Conservation (phyloP, 139 green algal species). For the Monoraphidium neglectum region DNA sequence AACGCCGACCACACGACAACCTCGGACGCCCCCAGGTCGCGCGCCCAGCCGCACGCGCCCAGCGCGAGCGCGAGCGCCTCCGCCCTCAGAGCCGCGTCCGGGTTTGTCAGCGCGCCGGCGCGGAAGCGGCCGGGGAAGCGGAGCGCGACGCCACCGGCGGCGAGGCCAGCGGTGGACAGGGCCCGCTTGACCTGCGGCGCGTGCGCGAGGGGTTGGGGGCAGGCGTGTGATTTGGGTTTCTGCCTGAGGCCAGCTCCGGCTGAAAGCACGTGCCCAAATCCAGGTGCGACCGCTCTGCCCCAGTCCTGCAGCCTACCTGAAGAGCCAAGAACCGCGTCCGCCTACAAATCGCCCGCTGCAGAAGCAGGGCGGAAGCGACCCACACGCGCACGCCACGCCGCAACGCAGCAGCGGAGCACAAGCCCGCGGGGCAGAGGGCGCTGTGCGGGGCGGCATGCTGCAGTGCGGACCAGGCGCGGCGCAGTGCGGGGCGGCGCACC, state of each 20-base stretch:
- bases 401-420: too few relatives aligned
- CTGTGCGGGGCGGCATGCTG: too few relatives aligned
- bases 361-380: too few relatives aligned
- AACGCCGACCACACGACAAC: constrained; percentile 57
- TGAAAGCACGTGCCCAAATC: neutral
- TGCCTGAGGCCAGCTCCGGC: neutral
- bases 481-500: neutral
- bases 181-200: constrained; percentile 20
- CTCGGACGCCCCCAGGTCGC: constrained; percentile 39
- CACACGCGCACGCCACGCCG: too few relatives aligned
- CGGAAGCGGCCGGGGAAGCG: constrained; percentile 54
- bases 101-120: constrained; percentile 58
- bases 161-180: constrained; percentile 34
- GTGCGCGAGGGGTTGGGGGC: too few relatives aligned
- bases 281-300: too few relatives aligned
- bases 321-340: too few relatives aligned
- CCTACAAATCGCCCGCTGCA: too few relatives aligned
- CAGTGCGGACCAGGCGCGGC: neutral
- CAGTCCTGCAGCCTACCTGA: too few relatives aligned
- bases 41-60: constrained; percentile 50
- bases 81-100: constrained; percentile 19
- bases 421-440: too few relatives aligned
- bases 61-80: constrained; percentile 33
- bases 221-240: neutral
- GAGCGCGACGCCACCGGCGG: constrained; percentile 45